A percentile compares a stretch with the other conserved stretches of the same genome.
phyloP scores from a whole-genome alignment of 805 yeast genomes.

The Saccharomyces paradoxus region DNA sequence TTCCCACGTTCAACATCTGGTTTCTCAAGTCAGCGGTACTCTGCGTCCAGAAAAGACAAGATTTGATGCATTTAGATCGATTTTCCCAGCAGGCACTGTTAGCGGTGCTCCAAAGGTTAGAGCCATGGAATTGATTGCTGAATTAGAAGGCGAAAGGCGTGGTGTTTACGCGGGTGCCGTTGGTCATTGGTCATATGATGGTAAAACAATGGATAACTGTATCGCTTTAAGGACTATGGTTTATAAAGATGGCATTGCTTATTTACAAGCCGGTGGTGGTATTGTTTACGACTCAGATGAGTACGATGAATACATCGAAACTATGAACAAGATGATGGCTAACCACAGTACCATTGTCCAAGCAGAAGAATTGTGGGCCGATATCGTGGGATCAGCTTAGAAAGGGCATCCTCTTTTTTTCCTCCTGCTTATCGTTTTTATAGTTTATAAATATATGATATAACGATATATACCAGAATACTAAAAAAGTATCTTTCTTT shows the following conservation, averaged over 20 bases:
- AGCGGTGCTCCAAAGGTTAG: conserved; percentile 96
- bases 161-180: conserved; percentile 99
- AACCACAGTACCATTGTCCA: conserved; percentile 84
- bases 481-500: not conserved
- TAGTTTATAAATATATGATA: not conserved
- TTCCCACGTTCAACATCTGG: conserved; percentile 94
- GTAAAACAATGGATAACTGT: conserved; percentile 93
- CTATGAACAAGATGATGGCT: conserved; percentile 95
- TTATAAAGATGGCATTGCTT: conserved; percentile 80
- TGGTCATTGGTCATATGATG: conserved; percentile 95
- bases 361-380: conserved; percentile 76
- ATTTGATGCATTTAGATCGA: conserved; percentile 94
- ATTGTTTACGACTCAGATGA: conserved; percentile 94
- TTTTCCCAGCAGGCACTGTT: conserved; percentile 98
- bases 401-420: not conserved
- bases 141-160: conserved; percentile 82
- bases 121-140: conserved; percentile 92
- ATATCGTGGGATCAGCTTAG: conserved; percentile 29
- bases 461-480: not conserved
- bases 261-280: conserved; percentile 98
- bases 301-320: conserved; percentile 89
- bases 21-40: conserved; percentile 89
- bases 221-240: conserved; percentile 97
- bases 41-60: conserved; percentile 76
- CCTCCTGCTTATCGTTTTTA: not conserved